Evolutionary conservation across 805 yeast species (phyloP).

Genomic region (Lipomyces chichibuensis): DNA sequence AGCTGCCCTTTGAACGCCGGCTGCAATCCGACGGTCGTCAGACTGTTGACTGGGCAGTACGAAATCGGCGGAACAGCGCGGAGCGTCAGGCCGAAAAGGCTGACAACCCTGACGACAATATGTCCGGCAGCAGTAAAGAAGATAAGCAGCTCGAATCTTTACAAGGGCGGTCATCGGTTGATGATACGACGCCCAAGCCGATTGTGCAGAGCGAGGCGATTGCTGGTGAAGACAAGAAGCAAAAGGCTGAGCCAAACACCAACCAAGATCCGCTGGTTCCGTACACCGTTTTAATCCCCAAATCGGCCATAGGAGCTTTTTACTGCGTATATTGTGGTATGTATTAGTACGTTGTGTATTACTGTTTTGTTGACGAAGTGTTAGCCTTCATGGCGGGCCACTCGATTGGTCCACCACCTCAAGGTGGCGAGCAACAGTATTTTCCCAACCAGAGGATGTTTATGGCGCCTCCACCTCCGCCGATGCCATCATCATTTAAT

Average conservation of each 20-base stretch:
- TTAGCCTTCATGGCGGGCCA: slow-evolving; percentile 9
- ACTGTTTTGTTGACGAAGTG: neutral
- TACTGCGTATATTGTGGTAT: neutral
- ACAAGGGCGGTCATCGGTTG: neutral
- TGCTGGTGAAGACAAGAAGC: neutral
- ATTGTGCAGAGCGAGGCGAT: neutral
- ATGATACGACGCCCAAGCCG: neutral
- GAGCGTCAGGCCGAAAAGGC: neutral
- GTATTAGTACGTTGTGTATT: neutral
- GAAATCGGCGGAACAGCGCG: neutral
- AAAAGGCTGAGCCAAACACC: neutral
- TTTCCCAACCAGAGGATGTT: neutral
- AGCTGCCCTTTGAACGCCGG: neutral
- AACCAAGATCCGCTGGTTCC: slow-evolving; percentile 4
- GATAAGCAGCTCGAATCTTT: neutral
- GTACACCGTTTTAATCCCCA: slow-evolving; percentile 1
- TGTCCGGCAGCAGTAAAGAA: neutral
- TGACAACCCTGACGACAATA: neutral
- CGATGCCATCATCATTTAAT: neutral
- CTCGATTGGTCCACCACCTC: neutral
- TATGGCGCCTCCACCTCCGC: neutral
- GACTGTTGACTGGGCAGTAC: neutral
- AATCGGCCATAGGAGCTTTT: neutral
- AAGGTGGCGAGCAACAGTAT: neutral
- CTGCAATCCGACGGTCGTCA: neutral